Evolutionary conservation across 768 basidiomycete species (phyloP).

Genomic region (Termitomyces sp.): DNA sequence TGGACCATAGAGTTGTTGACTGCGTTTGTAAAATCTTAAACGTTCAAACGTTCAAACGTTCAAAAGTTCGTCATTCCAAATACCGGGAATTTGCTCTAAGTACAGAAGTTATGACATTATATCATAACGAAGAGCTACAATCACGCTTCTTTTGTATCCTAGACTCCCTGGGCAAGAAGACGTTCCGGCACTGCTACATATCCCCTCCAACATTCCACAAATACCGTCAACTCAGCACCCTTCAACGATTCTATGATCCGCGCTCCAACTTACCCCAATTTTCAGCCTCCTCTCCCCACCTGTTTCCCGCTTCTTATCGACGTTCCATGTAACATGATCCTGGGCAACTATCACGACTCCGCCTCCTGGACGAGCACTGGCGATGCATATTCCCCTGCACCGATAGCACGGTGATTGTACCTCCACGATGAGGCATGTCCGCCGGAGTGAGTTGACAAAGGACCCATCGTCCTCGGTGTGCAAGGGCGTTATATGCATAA

Average conservation of each 20-base stretch:
- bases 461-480: conserved; percentile 61
- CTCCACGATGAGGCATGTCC: conserved; percentile 75
- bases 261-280: conserved; percentile 76
- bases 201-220: conserved; percentile 80
- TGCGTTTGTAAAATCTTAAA: no score
- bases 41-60: no score
- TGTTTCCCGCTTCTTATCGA: conserved; percentile 41
- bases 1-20: no score
- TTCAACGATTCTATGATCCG: conserved; percentile 89
- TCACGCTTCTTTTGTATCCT: not conserved
- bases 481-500: conserved; percentile 56
- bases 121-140: not conserved
- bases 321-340: conserved; percentile 72
- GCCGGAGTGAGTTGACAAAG: conserved; percentile 60
- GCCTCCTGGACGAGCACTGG: conserved; percentile 77
- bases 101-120: not conserved
- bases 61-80: not conserved
- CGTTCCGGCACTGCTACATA: conserved; percentile 77
- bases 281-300: conserved; percentile 52
- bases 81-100: not conserved
- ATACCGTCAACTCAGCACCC: conserved; percentile 87
- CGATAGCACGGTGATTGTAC: conserved; percentile 76
- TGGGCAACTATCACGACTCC: conserved; percentile 85
- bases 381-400: conserved; percentile 62
- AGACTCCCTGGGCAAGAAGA: conserved; percentile 56